Conservation (phyloP, 2,329 filamentous ascomycete genomes). For the Emericellopsis atlantica region DNA sequence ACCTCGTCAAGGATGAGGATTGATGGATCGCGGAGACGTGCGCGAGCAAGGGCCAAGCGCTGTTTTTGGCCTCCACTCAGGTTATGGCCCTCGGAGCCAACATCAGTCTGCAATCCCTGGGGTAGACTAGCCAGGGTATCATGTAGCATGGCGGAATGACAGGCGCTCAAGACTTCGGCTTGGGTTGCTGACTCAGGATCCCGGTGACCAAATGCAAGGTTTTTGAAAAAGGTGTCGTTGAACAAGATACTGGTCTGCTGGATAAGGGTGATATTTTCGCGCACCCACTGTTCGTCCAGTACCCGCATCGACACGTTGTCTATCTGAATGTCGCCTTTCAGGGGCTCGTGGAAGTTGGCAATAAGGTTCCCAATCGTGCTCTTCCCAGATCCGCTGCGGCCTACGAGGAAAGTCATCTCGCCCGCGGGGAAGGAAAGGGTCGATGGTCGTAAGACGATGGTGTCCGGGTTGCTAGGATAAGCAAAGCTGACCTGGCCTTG, state of each 20-base stretch:
- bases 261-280: conserved; percentile 64
- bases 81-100: conserved; percentile 56
- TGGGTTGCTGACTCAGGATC: conserved; percentile 32
- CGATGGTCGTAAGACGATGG: conserved; percentile 44
- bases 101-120: conserved; percentile 55
- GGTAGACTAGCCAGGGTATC: conserved; percentile 56
- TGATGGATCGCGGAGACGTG: conserved; percentile 62
- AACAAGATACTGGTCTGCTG: conserved; percentile 78
- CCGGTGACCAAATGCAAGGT: conserved; percentile 60
- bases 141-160: conserved; percentile 56
- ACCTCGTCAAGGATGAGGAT: conserved; percentile 81
- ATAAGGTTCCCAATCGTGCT: conserved; percentile 77
- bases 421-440: conserved; percentile 61
- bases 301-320: conserved; percentile 50
- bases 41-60: conserved; percentile 67
- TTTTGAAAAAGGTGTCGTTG: conserved; percentile 64
- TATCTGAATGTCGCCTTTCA: conserved; percentile 52
- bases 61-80: conserved; percentile 82
- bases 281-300: conserved; percentile 59
- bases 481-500: conserved; percentile 58
- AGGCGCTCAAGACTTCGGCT: conserved; percentile 48
- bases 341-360: conserved; percentile 61
- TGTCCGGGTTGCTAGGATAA: conserved; percentile 59
- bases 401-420: conserved; percentile 69
- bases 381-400: conserved; percentile 82